These are phyloP conservation scores for Diplodia intermedia DNA, from an alignment of 2,329 filamentous ascomycete genomes.

Conservation along the genomic window DNA sequence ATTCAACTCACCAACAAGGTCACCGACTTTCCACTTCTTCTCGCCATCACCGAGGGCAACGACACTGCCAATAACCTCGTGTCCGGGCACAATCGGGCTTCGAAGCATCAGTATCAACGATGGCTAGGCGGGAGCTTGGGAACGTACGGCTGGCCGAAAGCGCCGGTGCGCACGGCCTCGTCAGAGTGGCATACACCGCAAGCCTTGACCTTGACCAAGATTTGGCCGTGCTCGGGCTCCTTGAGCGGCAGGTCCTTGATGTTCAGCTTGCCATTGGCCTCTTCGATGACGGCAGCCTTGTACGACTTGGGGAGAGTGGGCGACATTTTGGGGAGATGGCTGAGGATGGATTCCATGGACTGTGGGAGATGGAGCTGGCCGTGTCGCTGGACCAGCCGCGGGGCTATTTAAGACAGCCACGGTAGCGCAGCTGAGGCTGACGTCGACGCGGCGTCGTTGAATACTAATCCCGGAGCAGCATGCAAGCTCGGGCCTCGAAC, in stretches of 20 bases:
- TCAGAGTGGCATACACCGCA: slow-evolving; percentile 77
- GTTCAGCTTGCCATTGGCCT: slow-evolving; percentile 58
- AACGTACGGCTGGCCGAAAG: slow-evolving; percentile 58
- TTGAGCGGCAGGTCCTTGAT: slow-evolving; percentile 67
- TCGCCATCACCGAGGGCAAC: slow-evolving; percentile 66
- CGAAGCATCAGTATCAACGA: not conserved
- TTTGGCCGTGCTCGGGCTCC: slow-evolving; percentile 62
- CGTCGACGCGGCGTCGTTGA: slow-evolving; percentile 9
- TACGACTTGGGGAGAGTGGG: slow-evolving; percentile 64
- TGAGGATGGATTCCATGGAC: not conserved
- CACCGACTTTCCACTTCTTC: slow-evolving; percentile 66
- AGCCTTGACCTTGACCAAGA: slow-evolving; percentile 74
- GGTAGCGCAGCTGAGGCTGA: not conserved
- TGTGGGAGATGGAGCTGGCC: not conserved
- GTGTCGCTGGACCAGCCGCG: no score
- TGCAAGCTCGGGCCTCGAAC: not conserved
- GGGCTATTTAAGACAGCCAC: slow-evolving; percentile 6
- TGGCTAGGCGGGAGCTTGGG: not conserved
- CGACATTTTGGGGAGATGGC: slow-evolving; percentile 36
- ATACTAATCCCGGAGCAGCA: not conserved
- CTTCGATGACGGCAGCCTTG: slow-evolving; percentile 69
- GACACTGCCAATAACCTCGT: slow-evolving; percentile 74
- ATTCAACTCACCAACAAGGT: slow-evolving; percentile 62
- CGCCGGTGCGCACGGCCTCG: slow-evolving; percentile 27
- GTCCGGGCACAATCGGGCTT: slow-evolving; percentile 68